Conservation (phyloP, 495 filamentous ascomycete species). For the Hypomontagnella submonticulosa region DNA sequence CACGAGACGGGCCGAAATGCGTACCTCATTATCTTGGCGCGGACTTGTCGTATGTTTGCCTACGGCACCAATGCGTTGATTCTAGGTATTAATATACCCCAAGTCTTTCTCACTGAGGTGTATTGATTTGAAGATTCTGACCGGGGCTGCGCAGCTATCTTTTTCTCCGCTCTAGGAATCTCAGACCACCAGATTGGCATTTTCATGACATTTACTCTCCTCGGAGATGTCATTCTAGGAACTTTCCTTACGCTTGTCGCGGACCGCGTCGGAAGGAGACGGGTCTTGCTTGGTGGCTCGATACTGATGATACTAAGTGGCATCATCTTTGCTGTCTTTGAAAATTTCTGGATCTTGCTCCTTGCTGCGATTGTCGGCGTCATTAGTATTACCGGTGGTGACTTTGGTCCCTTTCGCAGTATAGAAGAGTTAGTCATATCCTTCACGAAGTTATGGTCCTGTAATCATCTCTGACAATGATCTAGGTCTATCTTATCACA, state of each 20-base stretch:
- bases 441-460: not conserved
- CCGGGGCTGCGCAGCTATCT: conserved; percentile 39
- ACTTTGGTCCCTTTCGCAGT: conserved; percentile 84
- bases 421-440: conserved; percentile 71
- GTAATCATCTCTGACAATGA: conserved; percentile 14
- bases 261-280: conserved; percentile 76
- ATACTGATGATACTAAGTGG: conserved; percentile 75
- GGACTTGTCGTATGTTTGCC: conserved; percentile 81
- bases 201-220: conserved; percentile 87
- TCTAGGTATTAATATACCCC: conserved; percentile 73
- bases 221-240: conserved; percentile 83
- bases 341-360: conserved; percentile 80
- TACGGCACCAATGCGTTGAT: conserved; percentile 82
- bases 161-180: conserved; percentile 72
- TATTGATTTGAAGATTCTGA: not conserved
- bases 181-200: conserved; percentile 80
- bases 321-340: conserved; percentile 70
- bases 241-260: conserved; percentile 79
- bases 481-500: conserved; percentile 73
- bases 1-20: conserved; percentile 66
- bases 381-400: conserved; percentile 83
- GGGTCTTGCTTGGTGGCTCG: conserved; percentile 75
- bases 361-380: conserved; percentile 81
- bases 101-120: not conserved
- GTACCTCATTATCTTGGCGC: conserved; percentile 77